These are phyloP conservation scores for Nannizziopsis arthrosporioides DNA, from an alignment of 2,329 filamentous ascomycete species.

Conservation along the genomic window DNA sequence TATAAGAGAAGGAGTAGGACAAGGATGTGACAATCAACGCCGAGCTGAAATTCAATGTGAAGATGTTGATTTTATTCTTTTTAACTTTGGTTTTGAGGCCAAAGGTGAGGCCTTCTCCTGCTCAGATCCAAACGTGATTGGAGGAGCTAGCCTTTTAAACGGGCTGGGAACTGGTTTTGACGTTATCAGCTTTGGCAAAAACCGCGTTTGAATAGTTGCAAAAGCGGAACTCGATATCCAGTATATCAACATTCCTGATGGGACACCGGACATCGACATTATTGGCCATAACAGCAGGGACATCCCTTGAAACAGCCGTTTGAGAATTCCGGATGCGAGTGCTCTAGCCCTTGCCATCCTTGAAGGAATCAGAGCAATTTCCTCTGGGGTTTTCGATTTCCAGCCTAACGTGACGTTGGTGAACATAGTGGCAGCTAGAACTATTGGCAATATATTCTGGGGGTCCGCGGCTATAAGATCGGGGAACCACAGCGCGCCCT, in stretches of 20 bases:
- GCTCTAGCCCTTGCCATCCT: constrained; percentile 5
- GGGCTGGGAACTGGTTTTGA: constrained; percentile 22
- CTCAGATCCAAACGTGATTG: not conserved
- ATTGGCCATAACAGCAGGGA: constrained; percentile 32
- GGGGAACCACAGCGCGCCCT: constrained; percentile 51
- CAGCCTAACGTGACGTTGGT: constrained; percentile 32
- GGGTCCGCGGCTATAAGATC: constrained; percentile 46
- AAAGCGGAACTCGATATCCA: constrained; percentile 39
- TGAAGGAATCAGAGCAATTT: constrained; percentile 10
- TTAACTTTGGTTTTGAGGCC: not conserved
- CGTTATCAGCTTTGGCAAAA: constrained; percentile 34
- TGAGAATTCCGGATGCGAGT: constrained; percentile 20
- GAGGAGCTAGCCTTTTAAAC: constrained; percentile 16
- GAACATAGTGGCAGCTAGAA: constrained; percentile 40
- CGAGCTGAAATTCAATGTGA: no score
- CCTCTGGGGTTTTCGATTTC: constrained; percentile 19
- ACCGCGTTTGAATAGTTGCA: constrained; percentile 31
- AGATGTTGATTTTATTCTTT: not conserved
- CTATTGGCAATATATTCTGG: constrained; percentile 38
- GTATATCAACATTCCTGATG: constrained; percentile 38
- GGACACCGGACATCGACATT: constrained; percentile 27
- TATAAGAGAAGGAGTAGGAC: no score
- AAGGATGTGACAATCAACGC: no score
- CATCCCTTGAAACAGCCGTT: constrained; percentile 26
- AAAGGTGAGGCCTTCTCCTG: not conserved